These are phyloP conservation scores for Gossypium davidsonii DNA, from an alignment of 441 rosid genomes.

Conservation along the genomic window DNA sequence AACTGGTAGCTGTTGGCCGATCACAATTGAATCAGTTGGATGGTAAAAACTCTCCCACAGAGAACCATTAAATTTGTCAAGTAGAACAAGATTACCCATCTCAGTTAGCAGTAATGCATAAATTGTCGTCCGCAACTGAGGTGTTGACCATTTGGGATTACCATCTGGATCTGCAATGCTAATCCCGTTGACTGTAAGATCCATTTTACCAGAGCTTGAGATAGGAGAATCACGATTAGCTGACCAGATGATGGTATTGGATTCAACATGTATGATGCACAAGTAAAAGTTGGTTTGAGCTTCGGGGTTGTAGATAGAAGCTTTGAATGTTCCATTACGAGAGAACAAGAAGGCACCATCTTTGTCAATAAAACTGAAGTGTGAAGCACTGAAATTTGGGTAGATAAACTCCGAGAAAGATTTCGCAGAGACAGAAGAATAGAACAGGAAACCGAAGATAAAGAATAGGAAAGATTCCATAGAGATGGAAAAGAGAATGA, in stretches of 20 bases:
- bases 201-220: slow-evolving; percentile 53
- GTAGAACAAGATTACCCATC: slow-evolving; percentile 66
- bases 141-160: slow-evolving; percentile 63
- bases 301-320: slow-evolving; percentile 52
- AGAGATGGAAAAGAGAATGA: slow-evolving; percentile 17
- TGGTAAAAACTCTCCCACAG: slow-evolving; percentile 74
- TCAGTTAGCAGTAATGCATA: slow-evolving; percentile 46
- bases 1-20: slow-evolving; percentile 47
- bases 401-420: slow-evolving; percentile 38
- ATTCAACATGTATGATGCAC: slow-evolving; percentile 55
- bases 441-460: slow-evolving; percentile 28
- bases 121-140: slow-evolving; percentile 42
- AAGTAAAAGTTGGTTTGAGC: slow-evolving; percentile 48
- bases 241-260: slow-evolving; percentile 65
- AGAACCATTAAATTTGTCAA: slow-evolving; percentile 48
- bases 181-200: slow-evolving; percentile 51
- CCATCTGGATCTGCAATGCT: slow-evolving; percentile 40
- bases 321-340: slow-evolving; percentile 50
- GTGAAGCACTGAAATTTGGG: slow-evolving; percentile 72
- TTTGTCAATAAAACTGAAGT: slow-evolving; percentile 41
- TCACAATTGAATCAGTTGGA: slow-evolving; percentile 71
- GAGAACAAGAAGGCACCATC: slow-evolving; percentile 67
- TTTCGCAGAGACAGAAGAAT: slow-evolving; percentile 29
- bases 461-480: slow-evolving; percentile 44
- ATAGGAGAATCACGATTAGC: slow-evolving; percentile 62